phyloP scores from a whole-genome alignment of 768 basidiomycete species.

The Pisolithus orientalis region DNA sequence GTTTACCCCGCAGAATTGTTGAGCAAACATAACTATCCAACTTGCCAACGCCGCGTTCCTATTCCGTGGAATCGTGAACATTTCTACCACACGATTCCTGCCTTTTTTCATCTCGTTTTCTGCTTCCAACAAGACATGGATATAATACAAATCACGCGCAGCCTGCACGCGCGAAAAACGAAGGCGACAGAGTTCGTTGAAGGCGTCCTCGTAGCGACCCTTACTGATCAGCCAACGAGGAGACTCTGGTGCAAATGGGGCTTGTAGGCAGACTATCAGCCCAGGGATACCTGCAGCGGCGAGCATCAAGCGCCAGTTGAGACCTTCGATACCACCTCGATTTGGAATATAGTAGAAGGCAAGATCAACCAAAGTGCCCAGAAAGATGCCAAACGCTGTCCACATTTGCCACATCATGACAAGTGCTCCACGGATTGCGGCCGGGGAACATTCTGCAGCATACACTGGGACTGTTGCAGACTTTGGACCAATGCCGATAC shows the following conservation, averaged over 20 bases:
- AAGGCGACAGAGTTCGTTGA: constrained; percentile 51
- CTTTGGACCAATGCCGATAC: constrained; percentile 38
- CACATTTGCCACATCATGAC: constrained; percentile 88
- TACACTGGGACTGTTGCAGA: constrained; percentile 52
- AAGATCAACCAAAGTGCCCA: constrained; percentile 61
- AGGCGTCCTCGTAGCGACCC: constrained; percentile 60
- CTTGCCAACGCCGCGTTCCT: constrained; percentile 52
- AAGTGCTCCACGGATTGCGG: constrained; percentile 72
- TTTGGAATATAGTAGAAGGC: constrained; percentile 44
- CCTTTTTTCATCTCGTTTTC: constrained; percentile 50
- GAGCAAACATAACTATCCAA: constrained; percentile 62
- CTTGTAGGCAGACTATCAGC: constrained; percentile 31
- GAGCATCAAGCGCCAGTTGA: constrained; percentile 73
- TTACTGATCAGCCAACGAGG: constrained; percentile 80
- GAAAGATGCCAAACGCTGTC: constrained; percentile 77
- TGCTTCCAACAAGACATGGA: constrained; percentile 26
- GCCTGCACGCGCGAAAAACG: constrained; percentile 65
- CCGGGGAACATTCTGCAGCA: constrained; percentile 67
- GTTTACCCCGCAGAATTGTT: constrained; percentile 78
- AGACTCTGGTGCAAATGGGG: constrained; percentile 51
- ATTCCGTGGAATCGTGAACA: constrained; percentile 69
- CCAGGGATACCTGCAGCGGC: constrained; percentile 54
- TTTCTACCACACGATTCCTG: constrained; percentile 48
- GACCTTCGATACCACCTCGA: constrained; percentile 41
- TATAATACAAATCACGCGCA: constrained; percentile 67